phyloP scores from a whole-genome alignment of 805 yeast genomes.

The Metschnikowia picachoensis region DNA sequence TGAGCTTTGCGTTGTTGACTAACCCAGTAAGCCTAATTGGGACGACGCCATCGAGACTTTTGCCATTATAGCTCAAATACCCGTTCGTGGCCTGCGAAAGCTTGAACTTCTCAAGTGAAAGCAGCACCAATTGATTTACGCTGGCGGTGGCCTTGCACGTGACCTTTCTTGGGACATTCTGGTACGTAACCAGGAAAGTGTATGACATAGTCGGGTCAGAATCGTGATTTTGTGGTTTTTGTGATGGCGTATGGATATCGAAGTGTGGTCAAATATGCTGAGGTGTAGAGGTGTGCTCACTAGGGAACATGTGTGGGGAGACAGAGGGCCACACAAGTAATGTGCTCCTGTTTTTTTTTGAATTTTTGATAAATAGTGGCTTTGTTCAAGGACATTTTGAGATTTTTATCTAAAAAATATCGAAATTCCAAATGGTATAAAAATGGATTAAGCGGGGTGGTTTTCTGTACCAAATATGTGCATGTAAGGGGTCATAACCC shows the following conservation, averaged over 20 bases:
- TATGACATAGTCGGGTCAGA: slow-evolving; percentile 11
- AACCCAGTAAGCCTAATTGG: slow-evolving; percentile 33
- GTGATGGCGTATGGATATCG: neutral
- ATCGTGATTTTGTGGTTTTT: neutral
- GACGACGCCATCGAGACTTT: slow-evolving; percentile 28
- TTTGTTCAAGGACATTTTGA: too few relatives aligned
- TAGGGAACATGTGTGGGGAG: too few relatives aligned
- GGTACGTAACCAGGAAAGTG: slow-evolving; percentile 25
- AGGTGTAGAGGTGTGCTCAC: neutral
- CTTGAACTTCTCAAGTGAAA: slow-evolving; percentile 25
- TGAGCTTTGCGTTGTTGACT: slow-evolving; percentile 32
- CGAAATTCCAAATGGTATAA: too few relatives aligned
- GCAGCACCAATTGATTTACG: slow-evolving; percentile 25
- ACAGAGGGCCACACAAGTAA: too few relatives aligned
- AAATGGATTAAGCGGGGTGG: too few relatives aligned
- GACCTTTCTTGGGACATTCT: slow-evolving; percentile 25
- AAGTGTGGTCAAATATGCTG: neutral
- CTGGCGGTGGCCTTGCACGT: slow-evolving; percentile 23
- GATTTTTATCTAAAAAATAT: too few relatives aligned
- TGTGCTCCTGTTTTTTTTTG: too few relatives aligned
- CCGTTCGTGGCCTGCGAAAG: slow-evolving; percentile 21
- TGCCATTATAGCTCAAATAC: slow-evolving; percentile 25
- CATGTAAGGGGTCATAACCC: too few relatives aligned
- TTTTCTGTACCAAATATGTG: too few relatives aligned
- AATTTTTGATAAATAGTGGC: too few relatives aligned